phyloP scores from a whole-genome alignment of 768 basidiomycete genomes.

The Mrakia gelida region DNA sequence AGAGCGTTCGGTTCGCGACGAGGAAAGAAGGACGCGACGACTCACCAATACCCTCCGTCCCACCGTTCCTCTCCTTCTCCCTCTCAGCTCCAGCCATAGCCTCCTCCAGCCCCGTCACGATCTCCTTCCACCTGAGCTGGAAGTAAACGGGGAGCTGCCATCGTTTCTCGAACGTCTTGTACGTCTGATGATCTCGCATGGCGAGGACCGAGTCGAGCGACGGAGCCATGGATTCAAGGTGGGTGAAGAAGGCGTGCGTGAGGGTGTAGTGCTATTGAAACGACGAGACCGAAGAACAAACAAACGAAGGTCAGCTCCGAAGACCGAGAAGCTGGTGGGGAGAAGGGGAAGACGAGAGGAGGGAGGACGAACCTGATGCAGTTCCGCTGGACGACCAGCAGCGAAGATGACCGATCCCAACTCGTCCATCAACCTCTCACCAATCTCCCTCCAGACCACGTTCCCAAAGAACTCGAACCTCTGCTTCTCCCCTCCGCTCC shows the following conservation, averaged over 20 bases:
- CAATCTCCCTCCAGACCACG: slow-evolving; percentile 84
- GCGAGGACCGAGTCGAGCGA: slow-evolving; percentile 63
- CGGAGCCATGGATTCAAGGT: slow-evolving; percentile 76
- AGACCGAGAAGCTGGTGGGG: background rate
- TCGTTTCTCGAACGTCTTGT: slow-evolving; percentile 66
- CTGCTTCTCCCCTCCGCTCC: slow-evolving; percentile 33
- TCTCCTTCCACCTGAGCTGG: slow-evolving; percentile 95
- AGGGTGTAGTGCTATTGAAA: slow-evolving; percentile 69
- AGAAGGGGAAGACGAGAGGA: background rate
- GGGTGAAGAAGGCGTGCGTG: slow-evolving; percentile 73
- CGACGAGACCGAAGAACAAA: background rate
- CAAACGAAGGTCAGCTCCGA: background rate
- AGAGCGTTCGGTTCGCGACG: background rate
- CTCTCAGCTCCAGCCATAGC: slow-evolving; percentile 46
- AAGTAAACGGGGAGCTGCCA: slow-evolving; percentile 98
- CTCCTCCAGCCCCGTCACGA: slow-evolving; percentile 71
- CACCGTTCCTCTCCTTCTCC: slow-evolving; percentile 8
- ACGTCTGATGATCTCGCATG: slow-evolving; percentile 70
- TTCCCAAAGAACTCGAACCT: slow-evolving; percentile 81
- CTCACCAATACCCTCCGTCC: background rate
- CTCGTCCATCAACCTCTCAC: slow-evolving; percentile 73
- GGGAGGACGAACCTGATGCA: slow-evolving; percentile 63
- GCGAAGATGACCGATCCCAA: slow-evolving; percentile 79
- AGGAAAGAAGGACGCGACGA: background rate
- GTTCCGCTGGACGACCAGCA: slow-evolving; percentile 84